Percentiles rank a stretch among this genome's conserved stretches.
phyloP scores from a whole-genome alignment of 1,284 basidiomycete genomes.

The Puccinia brachypodii region DNA sequence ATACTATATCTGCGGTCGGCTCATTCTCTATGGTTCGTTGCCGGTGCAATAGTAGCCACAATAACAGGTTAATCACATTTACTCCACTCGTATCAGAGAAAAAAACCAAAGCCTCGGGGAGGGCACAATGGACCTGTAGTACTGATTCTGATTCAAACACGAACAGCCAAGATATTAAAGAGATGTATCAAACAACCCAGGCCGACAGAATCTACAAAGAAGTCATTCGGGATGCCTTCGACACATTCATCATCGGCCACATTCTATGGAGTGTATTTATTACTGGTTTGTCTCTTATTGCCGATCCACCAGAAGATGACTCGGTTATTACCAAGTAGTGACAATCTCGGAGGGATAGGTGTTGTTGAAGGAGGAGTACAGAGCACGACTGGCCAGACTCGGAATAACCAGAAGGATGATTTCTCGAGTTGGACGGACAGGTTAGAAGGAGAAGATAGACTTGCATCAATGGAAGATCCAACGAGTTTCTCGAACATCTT shows the following conservation, averaged over 20 bases:
- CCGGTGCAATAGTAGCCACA: conserved; percentile 67
- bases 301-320: conserved; percentile 61
- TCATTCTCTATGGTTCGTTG: conserved; percentile 68
- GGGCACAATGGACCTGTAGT: background rate
- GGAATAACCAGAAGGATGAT: conserved; percentile 37
- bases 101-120: background rate
- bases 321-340: background rate
- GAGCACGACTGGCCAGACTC: conserved; percentile 25
- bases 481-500: background rate
- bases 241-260: conserved; percentile 77
- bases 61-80: conserved; percentile 50
- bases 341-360: conserved; percentile 51
- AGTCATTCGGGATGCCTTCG: conserved; percentile 77
- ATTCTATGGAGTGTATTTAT: conserved; percentile 70
- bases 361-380: conserved; percentile 22
- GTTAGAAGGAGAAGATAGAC: background rate
- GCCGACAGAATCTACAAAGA: conserved; percentile 64
- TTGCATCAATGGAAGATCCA: background rate
- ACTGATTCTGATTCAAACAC: background rate
- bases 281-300: conserved; percentile 64
- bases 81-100: background rate
- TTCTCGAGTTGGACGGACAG: background rate
- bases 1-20: conserved; percentile 70
- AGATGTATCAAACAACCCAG: conserved; percentile 69
- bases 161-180: conserved; percentile 70